phyloP scores from a whole-genome alignment of 176 grass and related monocot genomes.

The Zea mays region Zm-B73-REFERENCE-NAM-5.0 NC_050104.1:20965501-20966000 shows the following conservation, averaged over 20 bases:
- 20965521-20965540: background rate
- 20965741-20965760: slow-evolving; percentile 79
- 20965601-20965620: slow-evolving; percentile 84
- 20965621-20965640: slow-evolving; percentile 34
- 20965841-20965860: slow-evolving; percentile 93
- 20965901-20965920: background rate
- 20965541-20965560: slow-evolving; percentile 49
- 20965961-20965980: background rate
- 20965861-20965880: slow-evolving; percentile 81
- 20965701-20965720: slow-evolving; percentile 6
- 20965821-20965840: slow-evolving; percentile 97
- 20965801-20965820: slow-evolving; percentile 97
- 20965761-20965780: slow-evolving; percentile 89
- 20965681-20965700: background rate
- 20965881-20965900: slow-evolving; percentile 57
- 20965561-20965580: slow-evolving; percentile 75
- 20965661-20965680: background rate
- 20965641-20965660: background rate
- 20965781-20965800: slow-evolving; percentile 97
- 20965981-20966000: slow-evolving; percentile 1
- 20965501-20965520: background rate
- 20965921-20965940: background rate
- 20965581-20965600: slow-evolving; percentile 90
- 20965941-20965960: background rate
- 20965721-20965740: slow-evolving; percentile 7